phyloP scores from a whole-genome alignment of 2,329 filamentous ascomycete genomes.

The Cercospora sesami region DNA sequence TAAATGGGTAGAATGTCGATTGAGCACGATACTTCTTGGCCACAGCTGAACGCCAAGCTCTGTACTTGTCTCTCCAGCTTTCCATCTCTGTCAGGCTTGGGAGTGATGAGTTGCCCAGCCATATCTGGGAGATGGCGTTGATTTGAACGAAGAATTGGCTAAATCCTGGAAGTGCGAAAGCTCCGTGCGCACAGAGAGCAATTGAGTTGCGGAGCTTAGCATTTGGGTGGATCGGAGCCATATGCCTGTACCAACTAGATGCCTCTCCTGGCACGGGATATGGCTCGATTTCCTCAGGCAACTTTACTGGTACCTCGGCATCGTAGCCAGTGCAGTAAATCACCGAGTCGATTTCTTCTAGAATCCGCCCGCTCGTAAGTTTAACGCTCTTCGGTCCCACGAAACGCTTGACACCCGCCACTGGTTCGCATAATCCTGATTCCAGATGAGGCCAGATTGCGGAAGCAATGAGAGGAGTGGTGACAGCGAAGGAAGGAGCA shows the following conservation, averaged over 20 bases:
- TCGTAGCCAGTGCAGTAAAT: slow-evolving; percentile 43
- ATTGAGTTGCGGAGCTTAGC: slow-evolving; percentile 30
- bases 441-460: slow-evolving; percentile 35
- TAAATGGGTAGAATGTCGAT: slow-evolving; percentile 29
- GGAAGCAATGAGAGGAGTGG: slow-evolving; percentile 37
- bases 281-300: slow-evolving; percentile 19
- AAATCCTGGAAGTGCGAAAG: slow-evolving; percentile 33
- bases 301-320: slow-evolving; percentile 23
- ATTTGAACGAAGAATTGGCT: slow-evolving; percentile 34
- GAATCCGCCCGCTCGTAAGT: slow-evolving; percentile 36
- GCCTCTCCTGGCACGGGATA: slow-evolving; percentile 10
- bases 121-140: slow-evolving; percentile 39
- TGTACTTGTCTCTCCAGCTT: slow-evolving; percentile 24
- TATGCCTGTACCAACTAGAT: slow-evolving; percentile 36
- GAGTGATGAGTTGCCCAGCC: slow-evolving; percentile 33
- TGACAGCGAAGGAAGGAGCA: slow-evolving; percentile 33
- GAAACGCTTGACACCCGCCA: slow-evolving; percentile 32
- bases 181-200: slow-evolving; percentile 36
- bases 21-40: slow-evolving; percentile 18
- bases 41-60: slow-evolving; percentile 20
- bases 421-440: slow-evolving; percentile 34
- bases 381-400: slow-evolving; percentile 33
- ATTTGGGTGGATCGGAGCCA: slow-evolving; percentile 36
- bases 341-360: slow-evolving; percentile 40
- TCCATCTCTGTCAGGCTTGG: slow-evolving; percentile 37